Percentiles rank a stretch among this genome's conserved stretches.
phyloP scores from a whole-genome alignment of 2,329 filamentous ascomycete genomes.

The Parastagonospora avenae region DNA sequence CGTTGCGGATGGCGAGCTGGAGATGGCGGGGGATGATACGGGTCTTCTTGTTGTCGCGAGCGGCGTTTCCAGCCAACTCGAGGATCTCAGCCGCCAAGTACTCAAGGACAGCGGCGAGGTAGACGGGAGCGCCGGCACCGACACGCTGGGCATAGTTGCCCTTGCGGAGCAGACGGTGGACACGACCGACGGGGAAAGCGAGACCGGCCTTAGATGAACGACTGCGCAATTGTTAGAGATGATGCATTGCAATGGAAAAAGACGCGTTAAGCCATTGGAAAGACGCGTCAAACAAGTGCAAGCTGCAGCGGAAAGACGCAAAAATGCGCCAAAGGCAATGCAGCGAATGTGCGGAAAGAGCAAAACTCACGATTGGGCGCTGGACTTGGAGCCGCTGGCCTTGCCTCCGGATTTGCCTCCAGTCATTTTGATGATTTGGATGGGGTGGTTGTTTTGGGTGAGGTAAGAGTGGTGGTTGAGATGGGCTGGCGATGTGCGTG shows the following conservation, averaged over 20 bases:
- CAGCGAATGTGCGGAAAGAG: conserved; percentile 9
- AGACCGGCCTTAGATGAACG: conserved; percentile 99
- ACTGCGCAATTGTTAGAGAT: conserved; percentile 56
- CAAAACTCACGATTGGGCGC: conserved; percentile 90
- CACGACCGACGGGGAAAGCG: conserved; percentile 98
- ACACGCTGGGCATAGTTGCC: conserved; percentile 99
- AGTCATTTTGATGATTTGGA: conserved; percentile 86
- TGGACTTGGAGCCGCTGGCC: conserved; percentile 94
- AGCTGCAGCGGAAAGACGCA: conserved; percentile 2
- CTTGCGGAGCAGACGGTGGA: conserved; percentile 98
- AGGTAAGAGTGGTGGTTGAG: conserved; percentile 20
- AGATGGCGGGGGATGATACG: conserved; percentile 99
- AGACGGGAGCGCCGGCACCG: conserved; percentile 96
- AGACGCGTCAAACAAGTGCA: conserved; percentile 27
- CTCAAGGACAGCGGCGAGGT: conserved; percentile 95
- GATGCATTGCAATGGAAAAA: conserved; percentile 23
- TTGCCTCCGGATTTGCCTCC: conserved; percentile 99
- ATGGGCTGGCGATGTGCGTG: conserved; percentile 31
- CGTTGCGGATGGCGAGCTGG: conserved; percentile 98
- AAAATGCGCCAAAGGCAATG: conserved; percentile 18
- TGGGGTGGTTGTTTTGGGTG: conserved; percentile 33
- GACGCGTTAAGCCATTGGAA: conserved; percentile 50
- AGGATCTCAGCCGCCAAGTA: conserved; percentile 99
- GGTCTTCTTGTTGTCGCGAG: conserved; percentile 99
- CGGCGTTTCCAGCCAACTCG: conserved; percentile 97